phyloP scores from a whole-genome alignment of 306 rosid genomes.

The Medicago arabica region DNA sequence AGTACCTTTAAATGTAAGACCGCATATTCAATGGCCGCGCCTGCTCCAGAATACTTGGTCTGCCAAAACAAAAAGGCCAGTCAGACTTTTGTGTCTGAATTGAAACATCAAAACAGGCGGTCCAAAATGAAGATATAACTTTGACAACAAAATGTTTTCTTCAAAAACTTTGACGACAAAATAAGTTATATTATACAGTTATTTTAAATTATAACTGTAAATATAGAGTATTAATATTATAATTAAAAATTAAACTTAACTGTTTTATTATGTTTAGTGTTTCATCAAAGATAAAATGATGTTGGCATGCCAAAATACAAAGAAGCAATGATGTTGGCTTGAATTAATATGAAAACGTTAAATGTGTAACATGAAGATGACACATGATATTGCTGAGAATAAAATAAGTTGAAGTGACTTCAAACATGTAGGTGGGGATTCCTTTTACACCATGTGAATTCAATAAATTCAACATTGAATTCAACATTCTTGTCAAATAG shows the following conservation, averaged over 20 bases:
- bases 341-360: not conserved
- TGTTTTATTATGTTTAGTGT: not conserved
- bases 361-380: not conserved
- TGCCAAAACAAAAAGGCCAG: slow-evolving; percentile 43
- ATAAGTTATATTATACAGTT: too few relatives aligned
- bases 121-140: not conserved
- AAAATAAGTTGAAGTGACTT: not conserved
- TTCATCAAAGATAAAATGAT: too few relatives aligned
- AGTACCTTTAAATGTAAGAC: slow-evolving; percentile 79
- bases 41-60: slow-evolving; percentile 83
- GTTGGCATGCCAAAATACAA: not conserved
- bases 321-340: not conserved
- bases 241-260: not conserved
- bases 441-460: not conserved
- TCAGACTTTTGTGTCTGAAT: slow-evolving; percentile 33
- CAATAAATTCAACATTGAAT: not conserved
- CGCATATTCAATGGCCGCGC: slow-evolving; percentile 99
- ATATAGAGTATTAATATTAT: too few relatives aligned
- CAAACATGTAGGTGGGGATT: not conserved
- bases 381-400: not conserved
- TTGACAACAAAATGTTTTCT: not conserved
- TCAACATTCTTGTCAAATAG: not conserved
- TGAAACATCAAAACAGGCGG: not conserved
- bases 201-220: too few relatives aligned
- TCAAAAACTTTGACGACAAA: too few relatives aligned